Percentiles rank a stretch among this genome's conserved stretches.
Evolutionary conservation across 2,329 filamentous ascomycete genomes (phyloP).

Genomic region (Penicillium sp.): DNA sequence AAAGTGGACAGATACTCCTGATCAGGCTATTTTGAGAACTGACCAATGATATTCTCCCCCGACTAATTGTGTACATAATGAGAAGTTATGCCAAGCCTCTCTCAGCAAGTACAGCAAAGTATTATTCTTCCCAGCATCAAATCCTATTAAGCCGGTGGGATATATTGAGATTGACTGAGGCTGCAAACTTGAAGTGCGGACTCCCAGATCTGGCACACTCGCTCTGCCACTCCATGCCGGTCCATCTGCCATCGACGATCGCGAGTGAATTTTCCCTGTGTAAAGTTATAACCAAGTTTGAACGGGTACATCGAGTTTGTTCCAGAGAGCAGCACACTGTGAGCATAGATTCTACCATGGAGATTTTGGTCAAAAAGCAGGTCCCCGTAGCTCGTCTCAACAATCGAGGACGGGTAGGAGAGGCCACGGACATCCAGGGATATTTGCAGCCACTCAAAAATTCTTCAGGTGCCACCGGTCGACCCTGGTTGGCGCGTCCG

Average conservation of each 20-base stretch:
- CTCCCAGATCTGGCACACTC: background rate
- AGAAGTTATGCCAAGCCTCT: too few relatives aligned
- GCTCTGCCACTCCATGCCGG: background rate
- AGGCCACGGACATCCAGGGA: constrained; percentile 2
- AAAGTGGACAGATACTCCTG: too few relatives aligned
- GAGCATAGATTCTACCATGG: background rate
- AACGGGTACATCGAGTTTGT: background rate
- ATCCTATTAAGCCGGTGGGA: too few relatives aligned
- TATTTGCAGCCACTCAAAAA: background rate
- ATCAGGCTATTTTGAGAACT: too few relatives aligned
- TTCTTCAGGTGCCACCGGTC: background rate
- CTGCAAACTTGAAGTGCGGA: background rate
- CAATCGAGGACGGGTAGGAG: constrained; percentile 4
- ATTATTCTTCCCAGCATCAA: too few relatives aligned
- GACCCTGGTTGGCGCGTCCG: background rate
- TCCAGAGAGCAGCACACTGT: background rate
- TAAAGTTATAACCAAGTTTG: background rate
- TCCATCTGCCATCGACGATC: background rate
- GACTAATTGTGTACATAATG: too few relatives aligned
- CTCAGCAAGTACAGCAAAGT: too few relatives aligned
- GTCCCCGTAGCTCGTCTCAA: constrained; percentile 1
- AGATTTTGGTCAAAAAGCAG: background rate
- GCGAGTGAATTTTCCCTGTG: background rate
- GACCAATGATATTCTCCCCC: too few relatives aligned
- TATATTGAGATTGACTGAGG: too few relatives aligned